Conservation (phyloP, 2,329 filamentous ascomycete genomes). For the Arthroderma sp. region DNA sequence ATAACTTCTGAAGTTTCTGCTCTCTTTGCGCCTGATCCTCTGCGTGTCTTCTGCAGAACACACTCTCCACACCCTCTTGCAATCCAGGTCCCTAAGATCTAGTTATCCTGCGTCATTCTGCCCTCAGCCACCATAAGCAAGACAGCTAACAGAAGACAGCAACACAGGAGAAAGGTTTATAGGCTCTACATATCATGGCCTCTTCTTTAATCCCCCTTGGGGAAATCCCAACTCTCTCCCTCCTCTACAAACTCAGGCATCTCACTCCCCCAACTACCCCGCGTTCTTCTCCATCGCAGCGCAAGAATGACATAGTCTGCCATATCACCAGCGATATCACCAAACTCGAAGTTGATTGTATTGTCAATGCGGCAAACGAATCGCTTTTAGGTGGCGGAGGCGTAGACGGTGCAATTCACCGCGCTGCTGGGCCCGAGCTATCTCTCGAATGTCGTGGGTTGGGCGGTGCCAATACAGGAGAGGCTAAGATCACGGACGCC, state of each 20-base stretch:
- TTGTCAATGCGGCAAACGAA: constrained; percentile 85
- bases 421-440: constrained; percentile 59
- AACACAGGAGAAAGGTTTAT: too few species aligned
- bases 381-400: constrained; percentile 76
- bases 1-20: too few species aligned
- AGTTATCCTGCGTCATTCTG: too few species aligned
- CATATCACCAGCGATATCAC: constrained; percentile 72
- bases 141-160: too few species aligned
- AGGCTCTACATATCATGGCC: too few species aligned
- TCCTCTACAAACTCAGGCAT: constrained; percentile 50
- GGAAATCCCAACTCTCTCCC: constrained; percentile 32
- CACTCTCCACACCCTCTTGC: too few species aligned
- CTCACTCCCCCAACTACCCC: constrained; percentile 26
- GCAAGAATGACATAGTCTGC: constrained; percentile 58
- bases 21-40: too few species aligned
- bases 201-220: constrained; percentile 8
- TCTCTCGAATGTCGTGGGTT: constrained; percentile 58
- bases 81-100: too few species aligned
- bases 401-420: constrained; percentile 78
- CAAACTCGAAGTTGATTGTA: constrained; percentile 59
- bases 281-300: constrained; percentile 31
- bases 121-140: too few species aligned
- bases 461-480: constrained; percentile 60
- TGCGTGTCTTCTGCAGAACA: too few species aligned
- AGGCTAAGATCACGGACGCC: constrained; percentile 68